These are phyloP conservation scores for Globisporangium barbulae DNA, from an alignment of 352 stramenopile genomes.

Conservation along the genomic window DNA sequence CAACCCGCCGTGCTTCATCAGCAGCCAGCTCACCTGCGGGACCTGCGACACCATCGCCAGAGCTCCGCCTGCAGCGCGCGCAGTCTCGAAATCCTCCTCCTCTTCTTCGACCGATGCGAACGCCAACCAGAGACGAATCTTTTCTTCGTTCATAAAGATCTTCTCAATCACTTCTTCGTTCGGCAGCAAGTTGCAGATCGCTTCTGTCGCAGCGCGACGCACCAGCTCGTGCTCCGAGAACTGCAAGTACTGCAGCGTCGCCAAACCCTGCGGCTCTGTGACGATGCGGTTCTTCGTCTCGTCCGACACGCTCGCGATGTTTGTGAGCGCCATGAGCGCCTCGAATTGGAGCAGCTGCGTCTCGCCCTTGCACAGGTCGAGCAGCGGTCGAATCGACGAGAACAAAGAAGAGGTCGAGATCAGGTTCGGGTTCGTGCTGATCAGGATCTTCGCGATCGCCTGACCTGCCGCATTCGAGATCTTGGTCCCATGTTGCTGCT, in stretches of 20 bases:
- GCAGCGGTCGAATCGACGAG: slow-evolving; percentile 79
- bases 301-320: slow-evolving; percentile 92
- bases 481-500: slow-evolving; percentile 68
- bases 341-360: slow-evolving; percentile 90
- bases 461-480: slow-evolving; percentile 88
- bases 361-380: slow-evolving; percentile 94
- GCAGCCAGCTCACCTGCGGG: slow-evolving; percentile 60
- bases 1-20: slow-evolving; percentile 67
- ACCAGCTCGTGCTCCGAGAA: slow-evolving; percentile 98
- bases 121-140: slow-evolving; percentile 92
- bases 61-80: slow-evolving; percentile 88
- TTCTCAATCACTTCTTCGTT: slow-evolving; percentile 92
- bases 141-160: slow-evolving; percentile 92
- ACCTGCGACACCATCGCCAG: slow-evolving; percentile 93
- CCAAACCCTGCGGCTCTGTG: slow-evolving; percentile 58
- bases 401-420: slow-evolving; percentile 74
- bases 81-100: slow-evolving; percentile 89
- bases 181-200: slow-evolving; percentile 95
- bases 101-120: slow-evolving; percentile 92
- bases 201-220: slow-evolving; percentile 94
- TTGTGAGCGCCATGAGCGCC: slow-evolving; percentile 97
- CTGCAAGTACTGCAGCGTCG: slow-evolving; percentile 87
- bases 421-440: slow-evolving; percentile 96
- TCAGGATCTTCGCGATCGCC: slow-evolving; percentile 94
- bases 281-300: slow-evolving; percentile 93